phyloP scores from a whole-genome alignment of 2,329 filamentous ascomycete species.

The Fusarium chuoi region DNA sequence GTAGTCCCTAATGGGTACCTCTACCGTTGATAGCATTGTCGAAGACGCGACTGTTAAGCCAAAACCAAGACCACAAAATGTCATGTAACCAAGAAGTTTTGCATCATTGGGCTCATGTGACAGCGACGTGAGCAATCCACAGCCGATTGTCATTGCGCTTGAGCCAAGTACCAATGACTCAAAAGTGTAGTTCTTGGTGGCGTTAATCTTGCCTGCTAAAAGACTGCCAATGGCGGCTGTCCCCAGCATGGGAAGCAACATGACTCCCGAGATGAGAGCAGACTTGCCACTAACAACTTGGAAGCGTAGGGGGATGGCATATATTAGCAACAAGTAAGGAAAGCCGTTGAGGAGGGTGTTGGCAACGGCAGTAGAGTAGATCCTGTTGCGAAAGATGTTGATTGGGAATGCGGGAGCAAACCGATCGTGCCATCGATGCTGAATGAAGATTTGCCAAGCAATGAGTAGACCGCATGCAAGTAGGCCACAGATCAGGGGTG shows the following conservation, averaged over 20 bases:
- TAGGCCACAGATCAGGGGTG: slow-evolving; percentile 45
- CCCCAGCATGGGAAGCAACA: slow-evolving; percentile 65
- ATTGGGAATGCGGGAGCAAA: slow-evolving; percentile 58
- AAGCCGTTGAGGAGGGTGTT: slow-evolving; percentile 62
- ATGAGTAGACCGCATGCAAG: slow-evolving; percentile 44
- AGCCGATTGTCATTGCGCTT: slow-evolving; percentile 57
- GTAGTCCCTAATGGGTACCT: slow-evolving; percentile 57
- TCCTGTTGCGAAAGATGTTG: slow-evolving; percentile 57
- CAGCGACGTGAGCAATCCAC: slow-evolving; percentile 57
- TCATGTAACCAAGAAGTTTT: slow-evolving; percentile 61
- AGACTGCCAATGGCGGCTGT: slow-evolving; percentile 58
- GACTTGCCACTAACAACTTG: slow-evolving; percentile 61
- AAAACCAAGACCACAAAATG: slow-evolving; percentile 64
- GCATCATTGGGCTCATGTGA: slow-evolving; percentile 49
- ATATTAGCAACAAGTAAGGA: slow-evolving; percentile 60
- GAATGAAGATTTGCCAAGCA: slow-evolving; percentile 44
- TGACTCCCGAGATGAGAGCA: slow-evolving; percentile 58
- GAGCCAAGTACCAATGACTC: slow-evolving; percentile 58
- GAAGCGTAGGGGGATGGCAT: slow-evolving; percentile 60
- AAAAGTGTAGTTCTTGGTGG: slow-evolving; percentile 53
- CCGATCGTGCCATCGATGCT: slow-evolving; percentile 41
- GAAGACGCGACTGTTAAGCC: slow-evolving; percentile 59
- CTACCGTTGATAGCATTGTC: slow-evolving; percentile 57
- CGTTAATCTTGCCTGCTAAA: slow-evolving; percentile 55
- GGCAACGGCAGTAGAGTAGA: slow-evolving; percentile 55